These are phyloP conservation scores for Volvox africanus DNA, from an alignment of 139 green algal genomes.

Conservation along the genomic window DNA sequence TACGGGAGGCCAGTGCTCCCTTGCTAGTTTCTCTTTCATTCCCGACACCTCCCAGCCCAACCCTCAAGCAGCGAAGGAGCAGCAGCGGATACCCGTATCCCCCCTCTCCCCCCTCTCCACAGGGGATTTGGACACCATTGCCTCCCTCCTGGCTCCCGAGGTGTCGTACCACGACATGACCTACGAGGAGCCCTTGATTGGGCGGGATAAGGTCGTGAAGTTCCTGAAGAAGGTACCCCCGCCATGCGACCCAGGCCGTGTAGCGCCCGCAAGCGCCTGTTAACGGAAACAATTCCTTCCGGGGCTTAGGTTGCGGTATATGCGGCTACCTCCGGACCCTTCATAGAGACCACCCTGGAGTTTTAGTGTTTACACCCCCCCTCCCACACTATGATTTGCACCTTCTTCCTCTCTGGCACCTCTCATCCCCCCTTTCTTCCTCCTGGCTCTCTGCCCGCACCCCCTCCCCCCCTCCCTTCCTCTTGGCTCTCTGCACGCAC, in stretches of 20 bases:
- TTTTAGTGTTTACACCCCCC: no score
- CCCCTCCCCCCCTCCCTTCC: not conserved
- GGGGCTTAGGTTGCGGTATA: no score
- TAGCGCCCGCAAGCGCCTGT: no score
- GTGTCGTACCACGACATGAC: slow-evolving; percentile 72
- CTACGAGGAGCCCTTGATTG: slow-evolving; percentile 81
- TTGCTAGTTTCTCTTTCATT: not conserved
- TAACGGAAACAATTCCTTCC: no score
- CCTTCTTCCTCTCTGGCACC: no score
- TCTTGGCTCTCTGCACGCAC: not conserved
- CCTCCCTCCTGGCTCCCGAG: slow-evolving; percentile 74
- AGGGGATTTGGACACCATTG: slow-evolving; percentile 73
- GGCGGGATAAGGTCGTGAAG: slow-evolving; percentile 59
- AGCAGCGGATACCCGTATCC: not conserved
- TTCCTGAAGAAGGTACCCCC: slow-evolving; percentile 71
- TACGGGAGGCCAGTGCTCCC: not conserved
- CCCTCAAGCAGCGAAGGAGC: no score
- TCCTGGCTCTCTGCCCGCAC: not conserved
- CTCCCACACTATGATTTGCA: no score
- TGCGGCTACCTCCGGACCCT: no score
- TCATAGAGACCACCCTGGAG: not conserved
- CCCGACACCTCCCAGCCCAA: not conserved
- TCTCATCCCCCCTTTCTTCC: not conserved
- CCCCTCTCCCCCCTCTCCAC: not conserved
- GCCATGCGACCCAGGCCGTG: no score